Conservation (phyloP, 768 basidiomycete species). For the Pisolithus microcarpus region DNA sequence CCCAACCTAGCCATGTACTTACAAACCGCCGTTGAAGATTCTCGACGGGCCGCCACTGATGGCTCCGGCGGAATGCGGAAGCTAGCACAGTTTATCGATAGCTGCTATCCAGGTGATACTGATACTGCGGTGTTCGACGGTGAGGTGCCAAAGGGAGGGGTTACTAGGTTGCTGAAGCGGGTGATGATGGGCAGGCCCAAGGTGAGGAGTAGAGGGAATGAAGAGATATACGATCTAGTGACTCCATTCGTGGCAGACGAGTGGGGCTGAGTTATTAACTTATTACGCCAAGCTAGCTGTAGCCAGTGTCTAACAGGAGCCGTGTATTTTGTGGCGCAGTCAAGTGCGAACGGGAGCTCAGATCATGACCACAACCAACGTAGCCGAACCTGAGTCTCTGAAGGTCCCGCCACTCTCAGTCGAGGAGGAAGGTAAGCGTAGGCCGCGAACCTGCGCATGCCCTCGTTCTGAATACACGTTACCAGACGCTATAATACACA, state of each 20-base stretch:
- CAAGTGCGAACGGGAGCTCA: neutral
- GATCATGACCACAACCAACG: neutral
- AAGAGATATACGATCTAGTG: constrained; percentile 75
- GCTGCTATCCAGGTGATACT: constrained; percentile 52
- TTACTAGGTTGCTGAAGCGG: constrained; percentile 52
- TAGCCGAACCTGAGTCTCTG: constrained; percentile 6
- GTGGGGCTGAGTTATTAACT: constrained; percentile 42
- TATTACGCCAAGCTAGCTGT: neutral
- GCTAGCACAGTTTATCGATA: constrained; percentile 62
- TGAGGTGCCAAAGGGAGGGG: constrained; percentile 33
- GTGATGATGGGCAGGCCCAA: constrained; percentile 53
- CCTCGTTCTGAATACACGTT: constrained; percentile 4
- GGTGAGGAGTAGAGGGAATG: constrained; percentile 51
- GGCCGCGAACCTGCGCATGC: constrained; percentile 7
- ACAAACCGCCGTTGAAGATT: constrained; percentile 62
- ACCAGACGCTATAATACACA: constrained; percentile 71
- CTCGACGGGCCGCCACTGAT: constrained; percentile 54
- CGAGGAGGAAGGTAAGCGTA: constrained; percentile 55
- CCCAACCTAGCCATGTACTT: constrained; percentile 73
- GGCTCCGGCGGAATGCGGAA: constrained; percentile 55
- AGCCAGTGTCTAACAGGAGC: neutral
- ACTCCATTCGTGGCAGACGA: constrained; percentile 78
- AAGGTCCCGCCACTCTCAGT: constrained; percentile 41
- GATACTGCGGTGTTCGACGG: constrained; percentile 20
- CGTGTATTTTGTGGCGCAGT: neutral